Base-by-base conservation (phyloP, 2,329 filamentous ascomycete species). In the Cadophora gregata region DNA sequence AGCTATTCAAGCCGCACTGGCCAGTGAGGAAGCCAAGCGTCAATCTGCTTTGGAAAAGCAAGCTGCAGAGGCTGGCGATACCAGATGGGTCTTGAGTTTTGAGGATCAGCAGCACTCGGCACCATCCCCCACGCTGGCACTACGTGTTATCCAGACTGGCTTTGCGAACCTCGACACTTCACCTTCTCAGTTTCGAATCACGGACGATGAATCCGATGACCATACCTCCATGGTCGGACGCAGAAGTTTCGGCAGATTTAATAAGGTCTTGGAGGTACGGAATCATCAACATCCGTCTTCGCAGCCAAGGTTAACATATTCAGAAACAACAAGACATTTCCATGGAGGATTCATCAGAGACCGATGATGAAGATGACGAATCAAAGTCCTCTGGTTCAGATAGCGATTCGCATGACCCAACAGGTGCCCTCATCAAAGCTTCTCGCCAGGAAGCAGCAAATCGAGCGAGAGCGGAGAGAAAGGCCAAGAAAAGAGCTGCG, bases 11-110 rank as follows among this genome's bases (percentile, higher is more conserved):
- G 86, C 86, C 3, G 89, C 90, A 1, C 77, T 91, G 16, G 86
- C 87, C 6, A 85, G 87, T 38, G 89, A 92, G 74, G 90, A 93
- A 77, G 83, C 84, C 60, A 90, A 88, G 73, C 85, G 87, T 9
- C 84, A 87, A 75, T 82, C 84, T 67, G 83, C 87, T 47, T 75
- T 92, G 14, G 86, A 89, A 67, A 85, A 84, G 72, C 86, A 88
- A 68, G 86, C 87, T 9, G 83, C 85, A 21, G 84, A 86, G 69
- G 80, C 86, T 51, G 88, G 89, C 62, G 92, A 94, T 77, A 90
- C 90, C 21, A 88, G 89, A 76, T 95, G 92, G 92, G 89, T 92
- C 21, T 80, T 94, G 64, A 88, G 87, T 68, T 83, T 87, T 62
- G 80, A 81, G 58, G 79, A 83, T 45, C 72, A 76, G 29, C 67